Evolutionary conservation across 140 eudicot species (phyloP).

Genomic region (Erigeron philadelphicus): DNA sequence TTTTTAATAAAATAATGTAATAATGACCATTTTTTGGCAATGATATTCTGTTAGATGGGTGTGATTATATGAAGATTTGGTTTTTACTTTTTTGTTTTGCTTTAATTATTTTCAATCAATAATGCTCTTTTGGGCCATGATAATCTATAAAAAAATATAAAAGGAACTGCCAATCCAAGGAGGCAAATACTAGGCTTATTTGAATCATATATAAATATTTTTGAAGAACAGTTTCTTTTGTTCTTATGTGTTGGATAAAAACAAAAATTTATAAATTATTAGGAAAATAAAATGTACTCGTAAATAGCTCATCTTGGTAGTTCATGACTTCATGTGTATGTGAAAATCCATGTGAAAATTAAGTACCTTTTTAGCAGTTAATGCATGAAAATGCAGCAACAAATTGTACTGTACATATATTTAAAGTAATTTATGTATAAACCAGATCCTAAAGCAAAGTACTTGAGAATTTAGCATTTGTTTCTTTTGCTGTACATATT

Average conservation of each 20-base stretch:
- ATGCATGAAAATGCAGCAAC: conserved; percentile 17
- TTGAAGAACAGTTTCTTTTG: too few relatives aligned
- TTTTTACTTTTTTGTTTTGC: conserved; percentile 24
- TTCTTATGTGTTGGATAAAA: too few relatives aligned
- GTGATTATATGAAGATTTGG: conserved; percentile 18
- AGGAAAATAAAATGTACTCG: too few relatives aligned
- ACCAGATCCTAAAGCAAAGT: not conserved
- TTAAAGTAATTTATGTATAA: conserved; percentile 8
- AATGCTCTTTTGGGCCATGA: conserved; percentile 22
- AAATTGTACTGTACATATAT: conserved; percentile 24
- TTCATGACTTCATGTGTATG: conserved; percentile 9
- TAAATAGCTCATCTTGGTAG: not conserved
- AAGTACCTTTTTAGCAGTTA: not conserved
- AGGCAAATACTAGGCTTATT: not conserved
- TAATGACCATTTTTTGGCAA: conserved; percentile 8
- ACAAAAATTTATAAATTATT: too few relatives aligned
- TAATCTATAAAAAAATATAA: not conserved
- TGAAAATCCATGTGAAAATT: too few relatives aligned
- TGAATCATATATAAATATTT: too few relatives aligned
- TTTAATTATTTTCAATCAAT: conserved; percentile 15
- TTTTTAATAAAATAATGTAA: not conserved
- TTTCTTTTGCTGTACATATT: not conserved
- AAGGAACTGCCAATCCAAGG: not conserved
- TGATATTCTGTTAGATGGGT: conserved; percentile 27
- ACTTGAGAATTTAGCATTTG: not conserved